These are phyloP conservation scores for Leucaena leucocephala DNA, from an alignment of 306 rosid species.

Conservation along the genomic window DNA sequence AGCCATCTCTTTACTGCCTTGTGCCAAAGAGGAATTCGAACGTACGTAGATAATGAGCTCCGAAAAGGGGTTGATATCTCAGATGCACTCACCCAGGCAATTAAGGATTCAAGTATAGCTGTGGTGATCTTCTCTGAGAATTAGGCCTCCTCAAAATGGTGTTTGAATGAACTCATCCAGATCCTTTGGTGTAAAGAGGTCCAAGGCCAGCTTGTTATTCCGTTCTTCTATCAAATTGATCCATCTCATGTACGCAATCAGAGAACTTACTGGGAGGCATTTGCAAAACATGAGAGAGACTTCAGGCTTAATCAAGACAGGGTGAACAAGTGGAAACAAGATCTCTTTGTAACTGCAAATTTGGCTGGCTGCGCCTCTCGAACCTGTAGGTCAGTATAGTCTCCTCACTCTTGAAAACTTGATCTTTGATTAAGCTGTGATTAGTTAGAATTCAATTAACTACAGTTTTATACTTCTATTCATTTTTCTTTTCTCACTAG, in stretches of 20 bases:
- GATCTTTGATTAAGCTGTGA: not conserved
- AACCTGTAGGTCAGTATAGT: not conserved
- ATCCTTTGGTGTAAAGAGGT: not conserved
- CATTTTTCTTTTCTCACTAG: too few species aligned
- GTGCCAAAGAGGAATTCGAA: not conserved
- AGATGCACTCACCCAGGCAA: not conserved
- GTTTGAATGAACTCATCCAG: conserved; percentile 21
- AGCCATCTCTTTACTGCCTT: conserved; percentile 11
- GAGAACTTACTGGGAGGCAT: not conserved
- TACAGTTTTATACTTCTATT: too few species aligned
- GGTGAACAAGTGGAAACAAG: not conserved
- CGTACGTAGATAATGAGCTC: conserved; percentile 7
- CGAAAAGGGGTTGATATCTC: conserved; percentile 19
- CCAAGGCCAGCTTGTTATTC: conserved; percentile 11
- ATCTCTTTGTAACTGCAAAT: not conserved
- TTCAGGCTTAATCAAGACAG: not conserved
- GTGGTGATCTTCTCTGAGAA: conserved; percentile 19
- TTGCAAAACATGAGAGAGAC: conserved; percentile 16
- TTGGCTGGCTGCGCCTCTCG: conserved; percentile 25
- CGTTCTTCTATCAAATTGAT: conserved; percentile 14
- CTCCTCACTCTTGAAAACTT: not conserved
- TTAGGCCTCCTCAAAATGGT: conserved; percentile 28
- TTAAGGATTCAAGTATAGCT: conserved; percentile 13
- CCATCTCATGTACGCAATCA: conserved; percentile 6
- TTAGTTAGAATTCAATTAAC: too few species aligned